Evolutionary conservation across 1,284 basidiomycete species (phyloP).

Genomic region (Rhodotorula sp.): DNA sequence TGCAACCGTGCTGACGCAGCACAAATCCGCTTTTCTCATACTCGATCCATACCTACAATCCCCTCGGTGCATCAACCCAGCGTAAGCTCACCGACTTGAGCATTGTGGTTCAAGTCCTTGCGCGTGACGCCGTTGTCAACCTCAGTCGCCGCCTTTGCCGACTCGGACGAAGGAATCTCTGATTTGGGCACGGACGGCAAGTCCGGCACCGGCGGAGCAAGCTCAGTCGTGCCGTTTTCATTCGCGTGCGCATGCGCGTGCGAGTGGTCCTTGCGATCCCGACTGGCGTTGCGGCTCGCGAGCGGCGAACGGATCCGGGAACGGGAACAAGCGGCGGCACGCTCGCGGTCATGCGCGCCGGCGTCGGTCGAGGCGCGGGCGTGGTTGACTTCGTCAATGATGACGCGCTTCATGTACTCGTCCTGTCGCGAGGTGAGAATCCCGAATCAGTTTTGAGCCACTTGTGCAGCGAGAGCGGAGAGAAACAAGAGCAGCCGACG

Average conservation of each 20-base stretch:
- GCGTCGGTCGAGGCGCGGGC: neutral
- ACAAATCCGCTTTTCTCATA: too few relatives aligned
- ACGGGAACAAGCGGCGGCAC: neutral
- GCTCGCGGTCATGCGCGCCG: neutral
- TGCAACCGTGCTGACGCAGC: too few relatives aligned
- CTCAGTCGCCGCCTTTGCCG: neutral
- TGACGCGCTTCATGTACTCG: neutral
- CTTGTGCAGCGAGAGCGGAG: neutral
- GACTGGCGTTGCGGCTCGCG: conserved; percentile 1
- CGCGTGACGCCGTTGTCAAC: neutral
- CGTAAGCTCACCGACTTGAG: neutral
- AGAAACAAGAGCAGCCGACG: neutral
- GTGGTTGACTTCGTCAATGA: neutral
- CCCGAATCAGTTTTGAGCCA: too few relatives aligned
- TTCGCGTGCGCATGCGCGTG: neutral
- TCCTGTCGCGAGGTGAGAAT: neutral
- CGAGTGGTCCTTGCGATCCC: neutral
- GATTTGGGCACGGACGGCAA: neutral
- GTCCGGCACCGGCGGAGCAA: neutral
- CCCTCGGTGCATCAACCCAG: neutral
- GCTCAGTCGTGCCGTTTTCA: neutral
- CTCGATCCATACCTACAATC: too few relatives aligned
- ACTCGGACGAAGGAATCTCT: neutral
- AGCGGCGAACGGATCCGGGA: neutral
- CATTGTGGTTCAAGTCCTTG: neutral